Evolutionary conservation across 345 rosid genomes (phyloP), one percentile per base, ranked within the genome.

Genomic region (Melaleuca quinquenervia): DNA sequence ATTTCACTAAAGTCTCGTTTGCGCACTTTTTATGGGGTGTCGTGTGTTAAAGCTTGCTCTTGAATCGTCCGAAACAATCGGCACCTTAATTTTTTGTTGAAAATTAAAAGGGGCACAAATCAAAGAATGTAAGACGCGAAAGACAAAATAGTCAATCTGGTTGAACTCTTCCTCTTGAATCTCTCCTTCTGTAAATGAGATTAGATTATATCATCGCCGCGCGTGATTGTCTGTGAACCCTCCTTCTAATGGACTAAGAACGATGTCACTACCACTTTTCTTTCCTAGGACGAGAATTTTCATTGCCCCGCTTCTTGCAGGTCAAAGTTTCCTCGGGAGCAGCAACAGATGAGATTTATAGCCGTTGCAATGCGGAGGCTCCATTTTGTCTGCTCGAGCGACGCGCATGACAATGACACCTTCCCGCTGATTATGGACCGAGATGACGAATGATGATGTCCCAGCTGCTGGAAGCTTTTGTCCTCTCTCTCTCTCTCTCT

Each of bases 11-110:
- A 32, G 0, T 32, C 48, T 70, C 24, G 2, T 5, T 2, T 2
- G 6, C 7, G 9, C 78, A 36, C 13, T 70, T 70, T 18, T 70
- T 8, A 7, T 32, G 12, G 3, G 24, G 9, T 16, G 44, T 64
- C 74, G 8, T 60, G 16, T 8, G 5, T 9, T 3, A 3, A 15
- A 62, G 75, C 75, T 32, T 3, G 41, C 29, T 14, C 41, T 27
- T 29, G 15, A n/a, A 62, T 62, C 10, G 13, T 11, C 14, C 0
- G 62, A 55, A 55, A 27, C 13, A 6, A 1, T 24, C 62, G 62
- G 62, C 2, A 5, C 62, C 0, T 24, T 6, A 13, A 55, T 24
- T 55, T 22, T n/a, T n/a, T n/a, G n/a, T n/a, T n/a, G n/a, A 41
- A 41, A 41, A 41, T 41, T 4, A 41, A 41, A 41, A 41, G 41